Evolutionary conservation across 345 rosid species (phyloP).

Genomic region (Heritiera littoralis): DNA sequence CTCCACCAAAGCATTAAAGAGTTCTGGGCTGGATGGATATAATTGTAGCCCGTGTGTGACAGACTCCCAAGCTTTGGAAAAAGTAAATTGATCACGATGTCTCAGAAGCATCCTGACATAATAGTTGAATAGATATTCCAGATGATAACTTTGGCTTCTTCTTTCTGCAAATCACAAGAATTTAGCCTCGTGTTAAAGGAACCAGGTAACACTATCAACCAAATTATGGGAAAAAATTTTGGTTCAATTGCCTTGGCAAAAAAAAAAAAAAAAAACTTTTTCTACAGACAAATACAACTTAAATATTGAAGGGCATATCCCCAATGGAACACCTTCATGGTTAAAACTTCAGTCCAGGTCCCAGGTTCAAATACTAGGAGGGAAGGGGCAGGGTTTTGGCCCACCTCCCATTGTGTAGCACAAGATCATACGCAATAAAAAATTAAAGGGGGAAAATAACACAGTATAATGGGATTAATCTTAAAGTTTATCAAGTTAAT

Average conservation of each 20-base stretch:
- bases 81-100: slow-evolving; percentile 57
- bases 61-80: slow-evolving; percentile 67
- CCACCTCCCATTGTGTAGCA: not conserved
- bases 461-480: no score
- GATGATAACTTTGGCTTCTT: slow-evolving; percentile 65
- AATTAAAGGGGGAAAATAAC: not conserved
- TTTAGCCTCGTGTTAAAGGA: not conserved
- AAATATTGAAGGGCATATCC: not conserved
- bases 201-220: not conserved
- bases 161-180: slow-evolving; percentile 53
- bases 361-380: not conserved
- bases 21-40: slow-evolving; percentile 75
- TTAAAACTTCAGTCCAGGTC: not conserved
- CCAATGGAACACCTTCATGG: not conserved
- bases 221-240: not conserved
- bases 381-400: not conserved
- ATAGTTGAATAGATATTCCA: slow-evolving; percentile 59
- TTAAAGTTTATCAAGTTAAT: not conserved
- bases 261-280: not conserved
- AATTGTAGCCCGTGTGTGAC: slow-evolving; percentile 66
- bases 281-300: not conserved
- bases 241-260: not conserved
- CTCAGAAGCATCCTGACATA: slow-evolving; percentile 69
- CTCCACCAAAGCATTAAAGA: slow-evolving; percentile 61
- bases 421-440: not conserved